Evolutionary conservation across 2,329 filamentous ascomycete species (phyloP).

Genomic region (Ophiostoma sp.): DNA sequence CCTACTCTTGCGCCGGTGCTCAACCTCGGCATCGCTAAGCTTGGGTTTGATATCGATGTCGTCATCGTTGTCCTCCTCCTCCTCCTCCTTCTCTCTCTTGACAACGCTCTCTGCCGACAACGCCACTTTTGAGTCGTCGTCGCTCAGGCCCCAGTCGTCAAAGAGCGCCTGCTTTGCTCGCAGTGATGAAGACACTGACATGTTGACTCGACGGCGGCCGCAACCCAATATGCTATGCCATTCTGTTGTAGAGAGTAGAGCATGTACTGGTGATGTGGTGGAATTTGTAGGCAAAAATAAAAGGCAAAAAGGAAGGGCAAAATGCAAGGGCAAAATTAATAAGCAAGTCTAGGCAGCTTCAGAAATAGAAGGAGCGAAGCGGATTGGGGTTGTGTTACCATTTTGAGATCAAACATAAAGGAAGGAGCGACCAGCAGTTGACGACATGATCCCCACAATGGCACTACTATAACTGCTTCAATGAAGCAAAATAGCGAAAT

Average conservation of each 20-base stretch:
- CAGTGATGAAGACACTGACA: slow-evolving; percentile 12
- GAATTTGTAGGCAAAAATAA: not conserved
- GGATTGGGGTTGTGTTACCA: not conserved
- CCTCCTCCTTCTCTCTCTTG: not conserved
- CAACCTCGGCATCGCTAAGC: not conserved
- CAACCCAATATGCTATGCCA: not conserved
- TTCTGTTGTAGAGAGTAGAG: not conserved
- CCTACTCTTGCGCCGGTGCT: slow-evolving; percentile 34
- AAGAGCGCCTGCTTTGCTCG: slow-evolving; percentile 22
- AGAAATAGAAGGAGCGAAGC: not conserved
- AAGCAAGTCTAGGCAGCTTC: not conserved
- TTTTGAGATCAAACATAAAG: not conserved
- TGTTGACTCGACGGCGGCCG: not conserved
- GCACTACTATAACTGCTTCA: not conserved
- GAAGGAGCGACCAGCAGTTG: not conserved
- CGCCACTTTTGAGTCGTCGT: not conserved
- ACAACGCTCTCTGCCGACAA: not conserved
- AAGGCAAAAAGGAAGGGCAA: not conserved
- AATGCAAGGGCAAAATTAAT: not conserved
- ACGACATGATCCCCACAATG: not conserved
- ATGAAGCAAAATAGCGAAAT: not conserved
- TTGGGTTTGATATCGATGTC: not conserved
- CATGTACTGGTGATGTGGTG: not conserved
- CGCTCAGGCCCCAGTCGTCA: slow-evolving; percentile 18
- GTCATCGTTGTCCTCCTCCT: not conserved